These are phyloP conservation scores for Imleria badia DNA, from an alignment of 768 basidiomycete genomes.

Conservation along the genomic window DNA sequence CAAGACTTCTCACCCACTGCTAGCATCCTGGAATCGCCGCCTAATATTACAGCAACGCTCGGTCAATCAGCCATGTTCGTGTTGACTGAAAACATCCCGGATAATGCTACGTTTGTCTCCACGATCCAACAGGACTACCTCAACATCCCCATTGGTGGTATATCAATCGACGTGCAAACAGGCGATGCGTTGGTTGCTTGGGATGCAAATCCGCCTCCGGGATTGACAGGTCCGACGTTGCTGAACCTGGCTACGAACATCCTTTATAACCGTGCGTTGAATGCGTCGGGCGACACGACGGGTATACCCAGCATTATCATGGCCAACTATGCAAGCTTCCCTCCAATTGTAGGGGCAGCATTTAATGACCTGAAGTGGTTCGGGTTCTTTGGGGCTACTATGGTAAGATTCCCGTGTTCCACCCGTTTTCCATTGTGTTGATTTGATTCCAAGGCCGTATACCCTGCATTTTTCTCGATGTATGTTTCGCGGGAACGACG, in stretches of 20 bases:
- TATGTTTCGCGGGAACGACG: conserved; percentile 75
- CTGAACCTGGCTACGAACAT: conserved; percentile 70
- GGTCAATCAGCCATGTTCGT: conserved; percentile 41
- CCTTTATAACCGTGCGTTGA: conserved; percentile 61
- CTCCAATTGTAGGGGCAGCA: conserved; percentile 53
- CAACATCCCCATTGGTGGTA: conserved; percentile 61
- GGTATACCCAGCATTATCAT: conserved; percentile 51
- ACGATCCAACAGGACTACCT: conserved; percentile 50
- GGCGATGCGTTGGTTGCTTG: conserved; percentile 63
- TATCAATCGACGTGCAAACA: conserved; percentile 56
- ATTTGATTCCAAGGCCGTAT: conserved; percentile 51
- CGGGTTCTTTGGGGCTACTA: conserved; percentile 68
- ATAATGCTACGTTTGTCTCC: conserved; percentile 60
- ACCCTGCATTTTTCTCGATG: conserved; percentile 78
- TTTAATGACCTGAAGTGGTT: conserved; percentile 70
- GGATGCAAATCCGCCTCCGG: conserved; percentile 63
- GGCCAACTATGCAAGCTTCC: conserved; percentile 58
- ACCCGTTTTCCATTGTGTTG: not conserved
- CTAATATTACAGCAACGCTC: conserved; percentile 47
- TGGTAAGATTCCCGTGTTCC: conserved; percentile 45
- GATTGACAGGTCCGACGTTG: conserved; percentile 57
- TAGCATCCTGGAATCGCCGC: conserved; percentile 51
- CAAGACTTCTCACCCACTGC: conserved; percentile 34
- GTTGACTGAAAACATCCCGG: conserved; percentile 40
- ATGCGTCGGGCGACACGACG: conserved; percentile 42